Percentiles rank a stretch among this genome's conserved stretches.
Evolutionary conservation across 83 land plant genomes (phyloP).

Genomic region (Picea mariana): DNA sequence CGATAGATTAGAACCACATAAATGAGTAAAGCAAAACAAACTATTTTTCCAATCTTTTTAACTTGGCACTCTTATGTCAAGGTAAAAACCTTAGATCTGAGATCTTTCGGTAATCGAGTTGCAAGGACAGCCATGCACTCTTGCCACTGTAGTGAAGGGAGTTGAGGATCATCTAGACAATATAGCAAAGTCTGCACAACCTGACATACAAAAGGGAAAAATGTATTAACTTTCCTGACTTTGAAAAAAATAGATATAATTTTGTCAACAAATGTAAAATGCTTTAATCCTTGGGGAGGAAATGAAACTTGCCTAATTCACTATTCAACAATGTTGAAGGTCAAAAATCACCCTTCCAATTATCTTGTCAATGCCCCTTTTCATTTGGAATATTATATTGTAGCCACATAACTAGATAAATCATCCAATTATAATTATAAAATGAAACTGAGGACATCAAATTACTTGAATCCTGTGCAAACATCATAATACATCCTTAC

Average conservation of each 20-base stretch:
- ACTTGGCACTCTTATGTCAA: background rate
- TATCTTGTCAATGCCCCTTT: no score
- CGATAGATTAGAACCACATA: background rate
- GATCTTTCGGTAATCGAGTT: slow-evolving; percentile 87
- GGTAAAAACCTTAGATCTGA: slow-evolving; percentile 63
- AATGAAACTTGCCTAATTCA: background rate
- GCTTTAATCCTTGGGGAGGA: no score
- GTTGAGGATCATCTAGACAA: slow-evolving; percentile 94
- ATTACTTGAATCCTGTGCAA: background rate
- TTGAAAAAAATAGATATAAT: no score
- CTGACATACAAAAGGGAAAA: slow-evolving; percentile 40
- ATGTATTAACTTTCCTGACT: background rate
- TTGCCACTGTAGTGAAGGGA: slow-evolving; percentile 99
- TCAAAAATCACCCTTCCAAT: background rate
- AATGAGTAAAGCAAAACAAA: background rate
- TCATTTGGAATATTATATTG: background rate
- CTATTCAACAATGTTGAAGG: background rate
- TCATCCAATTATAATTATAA: background rate
- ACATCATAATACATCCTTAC: background rate
- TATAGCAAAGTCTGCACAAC: slow-evolving; percentile 83
- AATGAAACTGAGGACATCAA: background rate
- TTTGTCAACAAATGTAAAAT: background rate
- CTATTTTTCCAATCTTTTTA: background rate
- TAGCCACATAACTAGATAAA: background rate
- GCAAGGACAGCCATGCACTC: slow-evolving; percentile 92